Percentiles rank a stretch among this genome's conserved stretches.
phyloP scores from a whole-genome alignment of 345 rosid species.

The Rhizophora mangle region DNA sequence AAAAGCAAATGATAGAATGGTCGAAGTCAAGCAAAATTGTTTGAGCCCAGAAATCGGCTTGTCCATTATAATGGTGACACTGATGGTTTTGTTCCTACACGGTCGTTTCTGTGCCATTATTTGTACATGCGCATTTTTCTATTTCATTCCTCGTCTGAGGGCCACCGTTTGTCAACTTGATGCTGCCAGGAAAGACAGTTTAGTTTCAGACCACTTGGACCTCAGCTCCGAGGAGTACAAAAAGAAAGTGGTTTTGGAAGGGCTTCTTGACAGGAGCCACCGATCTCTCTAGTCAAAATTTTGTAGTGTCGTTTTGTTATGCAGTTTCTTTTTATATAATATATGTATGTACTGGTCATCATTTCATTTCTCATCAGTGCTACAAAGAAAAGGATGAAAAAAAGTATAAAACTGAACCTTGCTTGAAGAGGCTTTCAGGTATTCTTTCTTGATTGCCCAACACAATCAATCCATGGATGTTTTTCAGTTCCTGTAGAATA shows the following conservation, averaged over 20 bases:
- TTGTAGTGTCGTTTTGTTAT: neutral
- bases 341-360: too few relatives aligned
- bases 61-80: slow-evolving; percentile 37
- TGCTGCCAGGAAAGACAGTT: neutral
- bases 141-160: slow-evolving; percentile 40
- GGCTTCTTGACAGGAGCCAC: slow-evolving; percentile 57
- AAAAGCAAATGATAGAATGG: neutral
- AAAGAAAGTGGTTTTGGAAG: slow-evolving; percentile 67
- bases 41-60: slow-evolving; percentile 50
- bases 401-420: too few relatives aligned
- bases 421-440: too few relatives aligned
- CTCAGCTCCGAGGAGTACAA: slow-evolving; percentile 48
- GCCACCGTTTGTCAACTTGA: neutral
- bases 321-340: too few relatives aligned
- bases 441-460: too few relatives aligned
- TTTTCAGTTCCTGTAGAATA: slow-evolving; percentile 1
- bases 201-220: slow-evolving; percentile 17
- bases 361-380: too few relatives aligned
- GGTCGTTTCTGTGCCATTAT: slow-evolving; percentile 30
- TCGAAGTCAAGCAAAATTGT: neutral
- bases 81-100: slow-evolving; percentile 20
- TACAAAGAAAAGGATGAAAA: too few relatives aligned
- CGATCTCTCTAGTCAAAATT: slow-evolving; percentile 16
- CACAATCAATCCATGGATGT: too few relatives aligned
- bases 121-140: slow-evolving; percentile 29